Evolutionary conservation across 805 yeast species (phyloP).

Genomic region (Saturnispora kantuleensis): DNA sequence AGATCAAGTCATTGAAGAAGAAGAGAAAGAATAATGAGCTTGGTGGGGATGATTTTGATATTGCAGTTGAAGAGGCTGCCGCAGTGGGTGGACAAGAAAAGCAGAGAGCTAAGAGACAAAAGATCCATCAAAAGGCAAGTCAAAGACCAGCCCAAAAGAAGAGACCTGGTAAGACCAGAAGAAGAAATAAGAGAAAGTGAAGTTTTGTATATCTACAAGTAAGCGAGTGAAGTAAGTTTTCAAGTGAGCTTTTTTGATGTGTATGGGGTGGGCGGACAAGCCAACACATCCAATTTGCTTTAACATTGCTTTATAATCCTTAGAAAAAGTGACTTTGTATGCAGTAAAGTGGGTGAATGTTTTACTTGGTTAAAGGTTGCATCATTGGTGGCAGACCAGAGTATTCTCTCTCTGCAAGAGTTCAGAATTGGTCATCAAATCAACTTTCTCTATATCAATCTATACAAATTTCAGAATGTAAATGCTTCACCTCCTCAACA

Average conservation of each 20-base stretch:
- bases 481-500: conserved; percentile 13
- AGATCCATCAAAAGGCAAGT: conserved; percentile 28
- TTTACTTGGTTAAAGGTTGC: too few relatives aligned
- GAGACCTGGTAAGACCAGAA: conserved; percentile 50
- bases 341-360: too few relatives aligned
- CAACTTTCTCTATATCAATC: not conserved
- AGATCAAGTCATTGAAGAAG: conserved; percentile 82
- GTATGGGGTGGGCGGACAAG: too few relatives aligned
- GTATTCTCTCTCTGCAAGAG: too few relatives aligned
- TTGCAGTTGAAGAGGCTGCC: conserved; percentile 89
- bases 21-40: conserved; percentile 76
- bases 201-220: conserved; percentile 3
- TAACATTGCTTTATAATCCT: too few relatives aligned
- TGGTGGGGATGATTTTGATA: conserved; percentile 66
- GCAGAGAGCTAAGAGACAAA: conserved; percentile 45
- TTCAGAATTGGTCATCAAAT: too few relatives aligned
- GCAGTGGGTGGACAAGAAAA: conserved; percentile 29
- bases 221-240: not conserved
- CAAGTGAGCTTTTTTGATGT: too few relatives aligned
- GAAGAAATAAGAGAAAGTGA: conserved; percentile 26
- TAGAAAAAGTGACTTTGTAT: too few relatives aligned
- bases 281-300: too few relatives aligned
- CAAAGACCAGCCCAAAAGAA: conserved; percentile 38
- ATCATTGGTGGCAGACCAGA: too few relatives aligned
- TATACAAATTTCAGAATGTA: conserved; percentile 13